phyloP scores from a whole-genome alignment of 495 filamentous ascomycete genomes.

The Daldinia decipiens region DNA sequence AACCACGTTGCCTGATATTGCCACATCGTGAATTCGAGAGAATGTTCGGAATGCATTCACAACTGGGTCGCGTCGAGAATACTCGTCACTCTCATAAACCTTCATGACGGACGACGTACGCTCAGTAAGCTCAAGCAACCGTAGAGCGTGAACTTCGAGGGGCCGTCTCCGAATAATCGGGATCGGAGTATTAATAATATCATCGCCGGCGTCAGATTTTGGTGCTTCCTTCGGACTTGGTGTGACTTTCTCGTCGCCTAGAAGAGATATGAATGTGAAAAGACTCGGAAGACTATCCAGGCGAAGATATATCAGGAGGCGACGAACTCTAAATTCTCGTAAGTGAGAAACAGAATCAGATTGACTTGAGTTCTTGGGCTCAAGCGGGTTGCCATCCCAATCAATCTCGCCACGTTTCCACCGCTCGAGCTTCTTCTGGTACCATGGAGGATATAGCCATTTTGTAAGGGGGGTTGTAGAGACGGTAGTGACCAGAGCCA shows the following conservation, averaged over 20 bases:
- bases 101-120: conserved; percentile 96
- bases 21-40: conserved; percentile 83
- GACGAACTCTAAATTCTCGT: conserved; percentile 56
- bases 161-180: conserved; percentile 56
- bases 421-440: conserved; percentile 89
- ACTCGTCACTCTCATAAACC: conserved; percentile 83
- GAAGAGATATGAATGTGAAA: conserved; percentile 82
- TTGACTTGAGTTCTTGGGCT: conserved; percentile 52
- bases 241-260: conserved; percentile 64
- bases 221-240: conserved; percentile 36
- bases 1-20: conserved; percentile 81
- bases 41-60: conserved; percentile 93
- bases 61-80: conserved; percentile 81
- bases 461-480: conserved; percentile 85
- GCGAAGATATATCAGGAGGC: conserved; percentile 72
- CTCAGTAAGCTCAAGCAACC: conserved; percentile 88
- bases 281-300: conserved; percentile 88
- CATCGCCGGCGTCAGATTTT: conserved; percentile 40
- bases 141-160: conserved; percentile 85
- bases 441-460: conserved; percentile 84
- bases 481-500: conserved; percentile 93
- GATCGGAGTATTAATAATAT: conserved; percentile 28
- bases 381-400: conserved; percentile 79
- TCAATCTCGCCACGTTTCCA: conserved; percentile 94
- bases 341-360: conserved; percentile 57